Evolutionary conservation across 73 alveolate species (phyloP).

Genomic region (Paraurostyla sp.): DNA sequence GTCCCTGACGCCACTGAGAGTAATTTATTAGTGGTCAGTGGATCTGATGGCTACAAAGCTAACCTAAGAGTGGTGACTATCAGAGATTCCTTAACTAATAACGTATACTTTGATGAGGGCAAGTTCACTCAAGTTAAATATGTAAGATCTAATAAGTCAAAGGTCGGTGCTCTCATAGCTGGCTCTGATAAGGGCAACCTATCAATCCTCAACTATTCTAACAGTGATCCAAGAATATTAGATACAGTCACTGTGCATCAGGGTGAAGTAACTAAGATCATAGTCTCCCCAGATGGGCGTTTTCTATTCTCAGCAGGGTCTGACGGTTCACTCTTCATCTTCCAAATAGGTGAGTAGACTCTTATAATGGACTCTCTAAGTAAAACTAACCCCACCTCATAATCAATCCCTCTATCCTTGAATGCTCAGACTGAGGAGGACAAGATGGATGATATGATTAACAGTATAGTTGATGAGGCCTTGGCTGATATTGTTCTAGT

Average conservation of each 20-base stretch:
- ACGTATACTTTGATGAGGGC: background rate
- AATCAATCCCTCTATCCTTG: background rate
- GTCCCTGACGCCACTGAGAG: background rate
- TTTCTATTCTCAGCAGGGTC: conserved; percentile 88
- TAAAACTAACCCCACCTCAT: no score
- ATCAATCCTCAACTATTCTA: conserved; percentile 64
- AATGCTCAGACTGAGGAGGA: conserved; percentile 58
- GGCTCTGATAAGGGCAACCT: conserved; percentile 82
- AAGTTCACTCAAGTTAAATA: conserved; percentile 32
- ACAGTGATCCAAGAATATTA: conserved; percentile 64
- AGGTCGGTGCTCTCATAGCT: conserved; percentile 58
- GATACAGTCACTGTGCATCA: conserved; percentile 81
- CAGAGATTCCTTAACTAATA: background rate
- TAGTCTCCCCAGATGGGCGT: conserved; percentile 89
- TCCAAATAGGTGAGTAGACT: conserved; percentile 73
- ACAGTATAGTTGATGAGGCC: conserved; percentile 81
- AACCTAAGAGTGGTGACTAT: conserved; percentile 16
- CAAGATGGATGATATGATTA: conserved; percentile 28
- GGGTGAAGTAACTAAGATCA: conserved; percentile 85
- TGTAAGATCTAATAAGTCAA: background rate
- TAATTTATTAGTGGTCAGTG: background rate
- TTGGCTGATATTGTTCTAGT: conserved; percentile 92
- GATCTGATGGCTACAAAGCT: conserved; percentile 50
- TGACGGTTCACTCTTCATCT: conserved; percentile 90
- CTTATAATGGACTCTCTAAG: conserved; percentile 44